Evolutionary conservation across 2,329 filamentous ascomycete genomes (phyloP), one percentile per base, ranked within the genome.

Genomic region (Coleophoma cylindrospora): DNA sequence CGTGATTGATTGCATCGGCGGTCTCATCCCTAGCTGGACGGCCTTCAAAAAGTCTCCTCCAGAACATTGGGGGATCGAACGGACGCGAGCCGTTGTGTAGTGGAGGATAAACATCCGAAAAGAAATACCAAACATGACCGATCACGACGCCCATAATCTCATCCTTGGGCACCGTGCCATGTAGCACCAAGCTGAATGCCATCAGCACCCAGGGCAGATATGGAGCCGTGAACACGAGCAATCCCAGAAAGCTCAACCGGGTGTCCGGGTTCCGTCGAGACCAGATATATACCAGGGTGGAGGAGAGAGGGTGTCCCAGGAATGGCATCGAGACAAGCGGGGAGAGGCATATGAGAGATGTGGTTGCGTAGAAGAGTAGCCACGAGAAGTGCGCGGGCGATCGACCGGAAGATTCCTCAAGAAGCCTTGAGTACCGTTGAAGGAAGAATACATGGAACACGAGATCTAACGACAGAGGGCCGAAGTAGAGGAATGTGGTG

Each of bases 371-470:
- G 47, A 94, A 74, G 2, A 99, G 78, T 15, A 99, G 77, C 91
- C 92, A 99, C 6, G 91, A 91, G 74, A 96, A 99, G 64, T 95
- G 87, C 3, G 94, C 94, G 1, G 92, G 88, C 4, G 89, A 95
- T 40, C 89, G 83, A 38, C 91, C 89, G n/a, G 91, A 91, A 0
- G 89, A 91, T 70, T 97, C 92, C 71, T 99, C 94, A 43, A 99
- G 82, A 40, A 97, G 86, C 46, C 94, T 87, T 7, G 92, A 91
- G 70, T 99, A 99, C 50, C 94, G 87, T 67, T 96, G 91, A 51
- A 96, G 85, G 73, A 99, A 99, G 79, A 96, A 99, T 68, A 97
- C 88, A 69, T 97, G 92, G 75, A 96, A 97, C 60, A 97, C 79
- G 38, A 99, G 84, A 68, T 97, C 94, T 65, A 99, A 82, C 32